Conservation (phyloP, 257 asterid species). For the Solanum rostratum region DNA sequence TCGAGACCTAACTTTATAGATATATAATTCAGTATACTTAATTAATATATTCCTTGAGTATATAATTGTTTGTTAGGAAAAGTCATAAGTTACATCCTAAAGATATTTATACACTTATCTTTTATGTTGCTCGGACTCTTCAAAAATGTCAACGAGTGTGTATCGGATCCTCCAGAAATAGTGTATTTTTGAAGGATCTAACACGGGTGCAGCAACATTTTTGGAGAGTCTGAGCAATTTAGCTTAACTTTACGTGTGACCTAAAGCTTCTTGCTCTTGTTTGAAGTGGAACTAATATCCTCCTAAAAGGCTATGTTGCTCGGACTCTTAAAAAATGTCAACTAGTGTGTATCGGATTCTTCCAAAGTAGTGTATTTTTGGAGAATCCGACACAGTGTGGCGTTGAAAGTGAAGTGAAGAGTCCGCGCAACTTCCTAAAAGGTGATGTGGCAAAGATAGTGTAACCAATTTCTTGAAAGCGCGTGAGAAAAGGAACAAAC, state of each 20-base stretch:
- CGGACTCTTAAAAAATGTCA: too few species aligned
- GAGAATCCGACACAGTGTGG: too few species aligned
- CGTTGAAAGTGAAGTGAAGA: too few species aligned
- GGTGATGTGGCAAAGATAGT: neutral
- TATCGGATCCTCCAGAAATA: too few species aligned
- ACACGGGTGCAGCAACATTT: too few species aligned
- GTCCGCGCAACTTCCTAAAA: too few species aligned
- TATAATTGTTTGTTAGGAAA: neutral
- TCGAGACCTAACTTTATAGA: neutral
- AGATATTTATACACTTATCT: neutral
- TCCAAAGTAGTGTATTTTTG: too few species aligned
- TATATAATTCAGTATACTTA: neutral
- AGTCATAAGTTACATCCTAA: neutral
- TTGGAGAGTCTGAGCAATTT: too few species aligned
- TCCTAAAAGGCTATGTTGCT: neutral
- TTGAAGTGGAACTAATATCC: neutral
- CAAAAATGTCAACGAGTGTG: too few species aligned
- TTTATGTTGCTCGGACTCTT: too few species aligned
- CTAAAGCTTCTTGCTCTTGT: neutral
- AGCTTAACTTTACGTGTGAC: neutral
- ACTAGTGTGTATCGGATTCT: too few species aligned
- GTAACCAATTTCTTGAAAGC: neutral
- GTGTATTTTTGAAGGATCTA: too few species aligned
- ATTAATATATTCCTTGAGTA: neutral
- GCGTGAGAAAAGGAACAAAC: neutral